A percentile compares a stretch with the other conserved stretches of the same genome.
phyloP scores from a whole-genome alignment of 1,284 basidiomycete species.

The Polyporus tsugae region DNA sequence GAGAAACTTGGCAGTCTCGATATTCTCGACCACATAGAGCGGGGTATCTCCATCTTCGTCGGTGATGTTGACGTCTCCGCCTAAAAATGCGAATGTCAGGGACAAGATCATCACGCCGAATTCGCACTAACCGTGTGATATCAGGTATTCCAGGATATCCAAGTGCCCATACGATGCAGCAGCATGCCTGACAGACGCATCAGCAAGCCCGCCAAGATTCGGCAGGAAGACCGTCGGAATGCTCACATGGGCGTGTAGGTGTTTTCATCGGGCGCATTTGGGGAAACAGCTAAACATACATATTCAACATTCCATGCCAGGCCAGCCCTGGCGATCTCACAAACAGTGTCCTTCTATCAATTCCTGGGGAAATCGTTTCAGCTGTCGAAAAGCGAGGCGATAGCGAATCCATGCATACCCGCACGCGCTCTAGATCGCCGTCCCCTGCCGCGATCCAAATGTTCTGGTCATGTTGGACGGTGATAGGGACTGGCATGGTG shows the following conservation, averaged over 20 bases:
- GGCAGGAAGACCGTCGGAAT: background rate
- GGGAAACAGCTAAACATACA: conserved; percentile 64
- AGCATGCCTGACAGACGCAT: conserved; percentile 74
- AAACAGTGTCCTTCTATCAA: conserved; percentile 39
- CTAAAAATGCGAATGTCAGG: conserved; percentile 44
- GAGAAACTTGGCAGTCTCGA: conserved; percentile 82
- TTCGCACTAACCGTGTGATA: conserved; percentile 63
- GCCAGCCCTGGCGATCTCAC: conserved; percentile 25
- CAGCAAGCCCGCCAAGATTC: background rate
- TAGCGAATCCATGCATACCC: conserved; percentile 35
- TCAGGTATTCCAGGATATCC: conserved; percentile 80
- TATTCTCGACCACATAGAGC: conserved; percentile 87
- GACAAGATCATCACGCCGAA: conserved; percentile 12
- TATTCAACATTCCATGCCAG: conserved; percentile 17
- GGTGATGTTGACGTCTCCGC: conserved; percentile 87
- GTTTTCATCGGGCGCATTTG: conserved; percentile 79
- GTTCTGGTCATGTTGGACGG: conserved; percentile 60
- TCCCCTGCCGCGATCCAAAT: conserved; percentile 94
- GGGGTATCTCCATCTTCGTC: conserved; percentile 93
- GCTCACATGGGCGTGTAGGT: conserved; percentile 89
- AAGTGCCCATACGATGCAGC: conserved; percentile 91
- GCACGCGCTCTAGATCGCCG: conserved; percentile 67
- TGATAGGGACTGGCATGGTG: conserved; percentile 44
- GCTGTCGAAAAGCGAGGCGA: background rate
- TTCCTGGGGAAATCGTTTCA: conserved; percentile 27